Evolutionary conservation across 164 flowering plant genomes (phyloP), one percentile per base, ranked within the genome.

Genomic region (Annona squamosa): DNA sequence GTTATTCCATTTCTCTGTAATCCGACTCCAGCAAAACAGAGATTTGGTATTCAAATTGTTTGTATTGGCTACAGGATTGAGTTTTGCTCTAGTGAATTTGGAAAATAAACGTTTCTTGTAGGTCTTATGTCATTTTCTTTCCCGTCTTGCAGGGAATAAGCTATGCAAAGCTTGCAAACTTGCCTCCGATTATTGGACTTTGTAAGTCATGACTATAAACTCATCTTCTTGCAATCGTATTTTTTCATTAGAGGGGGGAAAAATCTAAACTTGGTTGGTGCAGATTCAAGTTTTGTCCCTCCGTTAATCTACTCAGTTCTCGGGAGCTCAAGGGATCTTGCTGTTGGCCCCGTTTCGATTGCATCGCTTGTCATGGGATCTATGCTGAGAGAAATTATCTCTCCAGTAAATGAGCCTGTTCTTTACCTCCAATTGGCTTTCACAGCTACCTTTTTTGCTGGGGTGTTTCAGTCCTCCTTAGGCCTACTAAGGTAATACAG

Each of bases 251-350:
- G 13, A 13, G 4, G 64, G 3, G 37, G 37, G 37, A 1, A 26
- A 26, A 26, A 26, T 45, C 61, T 56, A 6, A 71, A 63, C 70
- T 10, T 16, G 72, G 59, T 74, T 13, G 44, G 4, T 82, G 77
- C 82, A 89, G 93, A 89, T 75, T 86, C 90, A 18, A 89, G 93
- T 69, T 86, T 88, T 78, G 89, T 89, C 10, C 93, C 93, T 12
- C 93, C 93, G 16, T 71, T 88, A 73, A 72, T 87, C 37, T 89
- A 88, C 69, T 79, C 93, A 4, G 65, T 85, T 19, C 79, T 88
- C 41, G 91, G 93, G 69, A 88, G 88, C 72, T 89, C 93, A 2
- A 83, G 81, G 67, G 85, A 86, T 76, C 74, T 89, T 2, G 90
- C 84, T 0, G 80, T 88, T n/a, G 91, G 93, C 12, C 87, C 90